These are phyloP conservation scores for Cyclotella cryptica DNA, from an alignment of 108 stramenopile species.

Conservation along the genomic window DNA sequence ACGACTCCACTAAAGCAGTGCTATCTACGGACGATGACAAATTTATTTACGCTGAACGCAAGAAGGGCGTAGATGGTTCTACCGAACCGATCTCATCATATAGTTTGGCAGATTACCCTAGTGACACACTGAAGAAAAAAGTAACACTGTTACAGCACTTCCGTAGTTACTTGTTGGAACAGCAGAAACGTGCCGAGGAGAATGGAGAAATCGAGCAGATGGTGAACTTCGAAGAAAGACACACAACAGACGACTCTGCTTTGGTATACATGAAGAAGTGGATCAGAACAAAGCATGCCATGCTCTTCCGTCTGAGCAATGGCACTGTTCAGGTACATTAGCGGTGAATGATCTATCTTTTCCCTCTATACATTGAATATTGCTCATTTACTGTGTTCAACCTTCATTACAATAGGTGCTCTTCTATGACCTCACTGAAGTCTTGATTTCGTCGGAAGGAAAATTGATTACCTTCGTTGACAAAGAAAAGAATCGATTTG, in stretches of 20 bases:
- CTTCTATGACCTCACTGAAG: conserved; percentile 94
- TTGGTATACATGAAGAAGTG: conserved; percentile 96
- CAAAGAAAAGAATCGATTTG: conserved; percentile 77
- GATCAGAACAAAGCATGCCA: conserved; percentile 97
- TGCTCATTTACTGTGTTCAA: neutral
- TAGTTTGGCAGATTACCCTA: conserved; percentile 82
- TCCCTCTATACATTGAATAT: neutral
- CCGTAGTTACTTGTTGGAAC: conserved; percentile 94
- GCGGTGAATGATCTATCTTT: neutral
- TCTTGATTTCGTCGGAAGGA: conserved; percentile 89
- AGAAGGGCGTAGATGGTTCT: conserved; percentile 37
- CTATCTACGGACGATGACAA: conserved; percentile 79
- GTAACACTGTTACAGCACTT: conserved; percentile 97
- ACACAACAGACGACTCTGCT: neutral
- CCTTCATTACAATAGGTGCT: conserved; percentile 28
- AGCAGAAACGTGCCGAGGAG: conserved; percentile 77
- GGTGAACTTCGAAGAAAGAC: conserved; percentile 22
- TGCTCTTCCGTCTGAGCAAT: conserved; percentile 96
- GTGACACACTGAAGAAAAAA: conserved; percentile 89
- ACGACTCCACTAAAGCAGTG: conserved; percentile 96
- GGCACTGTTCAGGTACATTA: conserved; percentile 90
- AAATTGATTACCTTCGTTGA: conserved; percentile 89
- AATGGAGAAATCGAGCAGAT: conserved; percentile 34
- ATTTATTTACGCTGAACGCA: conserved; percentile 94
- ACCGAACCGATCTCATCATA: conserved; percentile 63